These are phyloP conservation scores for Lactarius hengduanensis DNA, from an alignment of 768 basidiomycete species.

Conservation along the genomic window DNA sequence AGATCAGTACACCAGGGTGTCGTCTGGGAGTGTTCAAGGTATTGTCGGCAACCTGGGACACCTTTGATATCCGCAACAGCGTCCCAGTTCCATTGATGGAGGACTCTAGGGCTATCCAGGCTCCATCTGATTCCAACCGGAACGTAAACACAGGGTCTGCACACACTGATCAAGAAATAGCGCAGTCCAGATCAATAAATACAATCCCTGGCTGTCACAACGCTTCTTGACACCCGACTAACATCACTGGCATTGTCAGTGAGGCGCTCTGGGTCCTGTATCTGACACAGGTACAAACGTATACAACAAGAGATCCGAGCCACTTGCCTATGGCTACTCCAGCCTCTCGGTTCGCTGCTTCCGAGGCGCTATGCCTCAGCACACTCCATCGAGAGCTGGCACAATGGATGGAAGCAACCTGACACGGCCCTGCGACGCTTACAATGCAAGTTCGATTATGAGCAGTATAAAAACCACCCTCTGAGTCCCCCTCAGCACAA, in stretches of 20 bases:
- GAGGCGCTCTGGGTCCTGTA: background rate
- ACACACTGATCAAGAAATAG: background rate
- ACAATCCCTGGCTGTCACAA: background rate
- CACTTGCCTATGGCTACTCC: background rate
- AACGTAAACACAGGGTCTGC: background rate
- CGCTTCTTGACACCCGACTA: background rate
- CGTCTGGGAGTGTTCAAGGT: background rate
- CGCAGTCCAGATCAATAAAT: background rate
- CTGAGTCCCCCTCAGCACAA: background rate
- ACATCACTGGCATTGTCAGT: background rate
- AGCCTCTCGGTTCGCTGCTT: background rate
- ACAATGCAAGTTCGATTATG: background rate
- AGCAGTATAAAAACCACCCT: conserved; percentile 13
- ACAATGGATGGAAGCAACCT: background rate
- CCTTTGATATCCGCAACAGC: background rate
- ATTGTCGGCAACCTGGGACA: background rate
- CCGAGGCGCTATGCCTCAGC: background rate
- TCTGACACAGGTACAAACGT: background rate
- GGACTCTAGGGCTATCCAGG: background rate
- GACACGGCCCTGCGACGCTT: background rate
- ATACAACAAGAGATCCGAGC: too few species aligned
- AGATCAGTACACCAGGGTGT: background rate
- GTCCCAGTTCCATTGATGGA: conserved; percentile 6
- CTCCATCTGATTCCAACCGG: background rate
- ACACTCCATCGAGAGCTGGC: too few species aligned